Conservation (phyloP, 2,329 filamentous ascomycete species). For the Trichoderma sp. region DNA sequence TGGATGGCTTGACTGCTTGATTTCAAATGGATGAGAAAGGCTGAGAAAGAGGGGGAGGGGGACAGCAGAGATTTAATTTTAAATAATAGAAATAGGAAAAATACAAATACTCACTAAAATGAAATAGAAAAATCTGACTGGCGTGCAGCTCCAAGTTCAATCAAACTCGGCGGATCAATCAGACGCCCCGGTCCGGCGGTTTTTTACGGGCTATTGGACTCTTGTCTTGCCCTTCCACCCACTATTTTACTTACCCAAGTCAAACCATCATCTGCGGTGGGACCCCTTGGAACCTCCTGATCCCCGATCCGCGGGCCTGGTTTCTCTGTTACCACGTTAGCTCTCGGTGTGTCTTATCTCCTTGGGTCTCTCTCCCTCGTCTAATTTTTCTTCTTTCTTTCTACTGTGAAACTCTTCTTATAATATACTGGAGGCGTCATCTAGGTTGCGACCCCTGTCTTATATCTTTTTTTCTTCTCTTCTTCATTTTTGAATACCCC, state of each 20-base stretch:
- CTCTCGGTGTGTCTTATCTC: background rate
- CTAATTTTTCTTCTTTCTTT: background rate
- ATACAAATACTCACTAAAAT: background rate
- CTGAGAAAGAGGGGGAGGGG: background rate
- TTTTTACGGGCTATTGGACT: background rate
- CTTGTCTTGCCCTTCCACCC: background rate
- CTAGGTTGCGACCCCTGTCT: background rate
- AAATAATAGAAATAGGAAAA: background rate
- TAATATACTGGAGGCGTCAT: background rate
- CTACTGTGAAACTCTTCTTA: background rate
- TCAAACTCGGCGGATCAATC: background rate
- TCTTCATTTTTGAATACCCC: background rate
- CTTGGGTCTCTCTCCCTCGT: background rate
- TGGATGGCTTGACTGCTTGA: background rate
- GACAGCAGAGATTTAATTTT: background rate
- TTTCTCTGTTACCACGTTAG: slow-evolving; percentile 1
- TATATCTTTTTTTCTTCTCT: background rate
- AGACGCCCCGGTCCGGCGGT: background rate
- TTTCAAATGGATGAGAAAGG: background rate
- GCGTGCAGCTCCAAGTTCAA: background rate
- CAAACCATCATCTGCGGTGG: background rate
- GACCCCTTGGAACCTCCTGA: slow-evolving; percentile 6
- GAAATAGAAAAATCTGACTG: background rate
- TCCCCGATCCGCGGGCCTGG: slow-evolving; percentile 11
- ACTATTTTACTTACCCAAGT: too few relatives aligned